Evolutionary conservation across 208 protist genomes (phyloP).

Genomic region (Trypanosoma avium): DNA sequence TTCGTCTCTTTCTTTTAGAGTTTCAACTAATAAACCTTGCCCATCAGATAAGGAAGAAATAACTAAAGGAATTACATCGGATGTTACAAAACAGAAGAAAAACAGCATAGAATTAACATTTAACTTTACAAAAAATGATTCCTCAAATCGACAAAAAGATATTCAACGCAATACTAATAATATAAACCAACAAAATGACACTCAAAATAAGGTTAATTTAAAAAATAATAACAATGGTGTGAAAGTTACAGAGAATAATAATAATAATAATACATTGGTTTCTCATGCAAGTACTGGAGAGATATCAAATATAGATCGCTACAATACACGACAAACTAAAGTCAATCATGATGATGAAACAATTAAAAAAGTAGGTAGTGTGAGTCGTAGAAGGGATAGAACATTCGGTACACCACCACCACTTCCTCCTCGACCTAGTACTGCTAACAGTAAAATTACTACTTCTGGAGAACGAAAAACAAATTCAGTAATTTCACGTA

Average conservation of each 20-base stretch:
- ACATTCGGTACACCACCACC: conserved; percentile 6
- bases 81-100: conserved; percentile 5
- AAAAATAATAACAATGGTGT: background rate
- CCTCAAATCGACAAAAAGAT: background rate
- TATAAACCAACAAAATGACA: too few relatives aligned
- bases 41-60: background rate
- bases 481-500: background rate
- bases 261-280: background rate
- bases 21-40: background rate
- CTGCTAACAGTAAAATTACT: background rate
- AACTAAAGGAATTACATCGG: background rate
- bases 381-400: background rate
- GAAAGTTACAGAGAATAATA: background rate
- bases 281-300: background rate
- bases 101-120: conserved; percentile 14
- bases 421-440: background rate
- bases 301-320: background rate
- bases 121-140: background rate
- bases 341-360: background rate
- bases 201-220: too few relatives aligned
- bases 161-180: background rate
- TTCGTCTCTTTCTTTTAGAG: background rate
- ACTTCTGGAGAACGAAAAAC: background rate
- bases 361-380: background rate
- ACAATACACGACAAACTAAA: background rate